phyloP scores from a whole-genome alignment of 257 asterid species.

The Solanum habrochaites region DNA sequence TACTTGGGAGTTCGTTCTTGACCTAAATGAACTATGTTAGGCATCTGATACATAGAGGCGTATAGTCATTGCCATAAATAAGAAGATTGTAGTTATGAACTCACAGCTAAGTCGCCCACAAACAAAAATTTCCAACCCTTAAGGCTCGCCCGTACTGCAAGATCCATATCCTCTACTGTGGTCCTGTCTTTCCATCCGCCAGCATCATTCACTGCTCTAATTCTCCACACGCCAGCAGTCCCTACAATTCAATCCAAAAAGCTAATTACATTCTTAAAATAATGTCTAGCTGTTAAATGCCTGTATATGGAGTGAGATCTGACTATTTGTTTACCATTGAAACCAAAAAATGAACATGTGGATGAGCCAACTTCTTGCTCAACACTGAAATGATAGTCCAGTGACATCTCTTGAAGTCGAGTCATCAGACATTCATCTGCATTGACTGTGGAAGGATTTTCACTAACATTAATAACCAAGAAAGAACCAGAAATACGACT shows the following conservation, averaged over 20 bases:
- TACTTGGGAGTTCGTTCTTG: conserved; percentile 81
- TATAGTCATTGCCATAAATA: conserved; percentile 1
- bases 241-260: conserved; percentile 24
- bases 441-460: conserved; percentile 34
- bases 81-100: conserved; percentile 7
- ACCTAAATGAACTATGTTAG: conserved; percentile 38
- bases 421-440: conserved; percentile 75
- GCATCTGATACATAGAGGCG: conserved; percentile 1
- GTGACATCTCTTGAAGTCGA: conserved; percentile 67
- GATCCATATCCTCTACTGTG: conserved; percentile 84
- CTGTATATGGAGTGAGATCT: neutral
- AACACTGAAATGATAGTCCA: conserved; percentile 58
- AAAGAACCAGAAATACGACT: neutral
- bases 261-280: neutral
- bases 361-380: conserved; percentile 84
- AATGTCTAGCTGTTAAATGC: neutral
- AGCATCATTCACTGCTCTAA: conserved; percentile 54
- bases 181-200: conserved; percentile 84
- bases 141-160: conserved; percentile 72
- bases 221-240: conserved; percentile 70
- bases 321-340: conserved; percentile 34
- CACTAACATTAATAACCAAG: neutral
- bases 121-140: conserved; percentile 69
- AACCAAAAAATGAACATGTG: conserved; percentile 59
- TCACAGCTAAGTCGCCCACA: conserved; percentile 53